phyloP scores from a whole-genome alignment of 352 stramenopile species.

The Phytophthora chlamydospora region DNA sequence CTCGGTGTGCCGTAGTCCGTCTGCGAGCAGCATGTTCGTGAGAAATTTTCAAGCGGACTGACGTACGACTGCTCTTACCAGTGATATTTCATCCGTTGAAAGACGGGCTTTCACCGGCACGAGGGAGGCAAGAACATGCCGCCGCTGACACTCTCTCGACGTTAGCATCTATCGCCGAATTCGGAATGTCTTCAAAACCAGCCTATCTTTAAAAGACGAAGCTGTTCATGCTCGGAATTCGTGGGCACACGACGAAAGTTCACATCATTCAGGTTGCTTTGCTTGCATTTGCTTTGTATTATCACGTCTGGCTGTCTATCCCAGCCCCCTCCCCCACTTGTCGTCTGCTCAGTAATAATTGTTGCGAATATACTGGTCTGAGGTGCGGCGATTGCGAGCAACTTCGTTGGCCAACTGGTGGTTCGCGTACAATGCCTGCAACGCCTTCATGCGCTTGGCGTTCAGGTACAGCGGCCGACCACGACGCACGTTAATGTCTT shows the following conservation, averaged over 20 bases:
- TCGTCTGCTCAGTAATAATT: conserved; percentile 72
- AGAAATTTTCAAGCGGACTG: too few relatives aligned
- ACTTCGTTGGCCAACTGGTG: conserved; percentile 86
- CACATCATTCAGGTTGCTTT: conserved; percentile 4
- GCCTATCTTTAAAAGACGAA: too few relatives aligned
- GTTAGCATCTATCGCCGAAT: conserved; percentile 3
- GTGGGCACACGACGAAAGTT: not conserved
- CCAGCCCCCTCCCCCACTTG: not conserved
- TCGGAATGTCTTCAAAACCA: too few relatives aligned
- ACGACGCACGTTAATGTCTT: conserved; percentile 85
- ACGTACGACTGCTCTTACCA: conserved; percentile 3
- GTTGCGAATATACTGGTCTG: conserved; percentile 87
- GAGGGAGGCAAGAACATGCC: conserved; percentile 21
- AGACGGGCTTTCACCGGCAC: conserved; percentile 6
- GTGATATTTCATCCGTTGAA: not conserved
- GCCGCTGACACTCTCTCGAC: not conserved
- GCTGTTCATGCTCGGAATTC: too few relatives aligned
- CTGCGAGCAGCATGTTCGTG: not conserved
- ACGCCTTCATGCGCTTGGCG: conserved; percentile 70
- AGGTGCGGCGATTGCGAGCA: conserved; percentile 80
- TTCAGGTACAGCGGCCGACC: conserved; percentile 80
- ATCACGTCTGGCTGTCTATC: conserved; percentile 5
- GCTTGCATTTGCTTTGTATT: conserved; percentile 10
- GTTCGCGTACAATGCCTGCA: conserved; percentile 76
- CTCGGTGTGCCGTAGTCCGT: conserved; percentile 14